Conservation (phyloP, 2,329 filamentous ascomycete genomes). For the Claviceps digitariae region DNA sequence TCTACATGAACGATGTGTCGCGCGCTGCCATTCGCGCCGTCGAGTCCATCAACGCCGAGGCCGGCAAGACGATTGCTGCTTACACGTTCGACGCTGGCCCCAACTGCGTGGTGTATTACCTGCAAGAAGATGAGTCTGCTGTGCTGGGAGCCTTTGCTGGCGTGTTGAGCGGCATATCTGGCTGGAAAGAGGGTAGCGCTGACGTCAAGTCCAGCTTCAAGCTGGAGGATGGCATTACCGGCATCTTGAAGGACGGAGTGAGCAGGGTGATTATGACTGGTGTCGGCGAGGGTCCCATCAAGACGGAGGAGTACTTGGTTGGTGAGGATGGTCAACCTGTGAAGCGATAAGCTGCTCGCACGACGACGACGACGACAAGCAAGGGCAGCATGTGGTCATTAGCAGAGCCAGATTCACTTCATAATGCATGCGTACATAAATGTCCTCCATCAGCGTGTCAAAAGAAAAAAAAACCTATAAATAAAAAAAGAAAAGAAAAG, state of each 20-base stretch:
- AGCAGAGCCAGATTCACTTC: not conserved
- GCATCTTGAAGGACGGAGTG: slow-evolving; percentile 61
- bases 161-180: slow-evolving; percentile 48
- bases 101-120: slow-evolving; percentile 93
- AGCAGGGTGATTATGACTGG: slow-evolving; percentile 81
- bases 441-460: not conserved
- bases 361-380: too few relatives aligned
- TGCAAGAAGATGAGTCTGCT: slow-evolving; percentile 58
- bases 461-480: not conserved
- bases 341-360: slow-evolving; percentile 13
- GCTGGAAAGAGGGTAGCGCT: slow-evolving; percentile 52
- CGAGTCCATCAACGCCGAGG: slow-evolving; percentile 72
- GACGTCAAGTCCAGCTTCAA: slow-evolving; percentile 40
- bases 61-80: slow-evolving; percentile 69
- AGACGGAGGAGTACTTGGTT: slow-evolving; percentile 65
- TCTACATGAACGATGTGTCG: slow-evolving; percentile 94
- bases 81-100: slow-evolving; percentile 98
- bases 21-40: slow-evolving; percentile 77
- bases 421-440: too few relatives aligned
- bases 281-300: slow-evolving; percentile 79
- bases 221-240: slow-evolving; percentile 51
- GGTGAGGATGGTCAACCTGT: slow-evolving; percentile 46
- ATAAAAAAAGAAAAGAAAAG: too few relatives aligned
- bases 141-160: slow-evolving; percentile 70
- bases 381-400: too few relatives aligned